Evolutionary conservation across 768 basidiomycete genomes (phyloP).

Genomic region (Pholiota molesta): DNA sequence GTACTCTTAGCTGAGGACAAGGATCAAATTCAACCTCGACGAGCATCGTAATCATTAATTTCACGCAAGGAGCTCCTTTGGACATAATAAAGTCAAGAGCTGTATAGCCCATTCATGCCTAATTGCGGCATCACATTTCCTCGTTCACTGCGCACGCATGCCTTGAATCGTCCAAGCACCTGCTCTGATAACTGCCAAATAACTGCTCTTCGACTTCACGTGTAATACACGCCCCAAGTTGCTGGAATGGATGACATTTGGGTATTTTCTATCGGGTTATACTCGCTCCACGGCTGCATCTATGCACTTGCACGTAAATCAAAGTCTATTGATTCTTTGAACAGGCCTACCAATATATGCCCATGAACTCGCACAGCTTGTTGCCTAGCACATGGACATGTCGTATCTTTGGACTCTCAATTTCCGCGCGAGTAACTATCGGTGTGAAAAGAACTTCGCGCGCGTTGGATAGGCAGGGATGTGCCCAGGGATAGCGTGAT

Average conservation of each 20-base stretch:
- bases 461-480: not conserved
- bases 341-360: not conserved
- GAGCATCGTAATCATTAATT: not conserved
- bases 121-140: not conserved
- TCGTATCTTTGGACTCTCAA: conserved; percentile 11
- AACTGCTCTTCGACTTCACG: not conserved
- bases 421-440: conserved; percentile 13
- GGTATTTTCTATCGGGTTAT: not conserved
- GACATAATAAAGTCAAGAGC: not conserved
- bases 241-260: not conserved
- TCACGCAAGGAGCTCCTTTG: not conserved
- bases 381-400: conserved; percentile 15
- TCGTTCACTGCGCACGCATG: not conserved
- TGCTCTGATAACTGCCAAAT: not conserved
- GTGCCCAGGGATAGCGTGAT: not conserved
- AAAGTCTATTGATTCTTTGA: not conserved
- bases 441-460: conserved; percentile 7
- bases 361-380: conserved; percentile 15
- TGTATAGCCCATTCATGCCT: not conserved
- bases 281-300: not conserved
- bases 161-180: not conserved
- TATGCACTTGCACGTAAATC: not conserved
- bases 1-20: not conserved
- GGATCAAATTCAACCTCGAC: not conserved
- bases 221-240: not conserved